Conservation (phyloP, 495 filamentous ascomycete species). For the Podospora fimiseda region DNA sequence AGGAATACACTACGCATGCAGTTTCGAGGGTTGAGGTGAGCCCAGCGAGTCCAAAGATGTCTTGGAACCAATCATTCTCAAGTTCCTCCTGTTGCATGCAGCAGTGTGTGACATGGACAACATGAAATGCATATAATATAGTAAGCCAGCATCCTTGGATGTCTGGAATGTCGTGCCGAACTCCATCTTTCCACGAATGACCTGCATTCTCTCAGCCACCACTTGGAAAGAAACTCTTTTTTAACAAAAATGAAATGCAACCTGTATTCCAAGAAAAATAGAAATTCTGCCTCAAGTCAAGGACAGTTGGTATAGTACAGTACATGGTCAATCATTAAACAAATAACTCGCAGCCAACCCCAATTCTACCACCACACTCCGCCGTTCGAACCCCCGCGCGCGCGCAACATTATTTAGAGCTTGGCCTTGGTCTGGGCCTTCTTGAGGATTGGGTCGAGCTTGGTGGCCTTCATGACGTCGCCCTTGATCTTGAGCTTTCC, state of each 20-base stretch:
- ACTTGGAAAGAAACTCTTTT: not conserved
- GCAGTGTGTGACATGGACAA: no score
- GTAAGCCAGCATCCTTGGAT: not conserved
- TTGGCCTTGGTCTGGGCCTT: constrained; percentile 81
- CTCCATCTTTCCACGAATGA: not conserved
- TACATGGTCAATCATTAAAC: constrained; percentile 6
- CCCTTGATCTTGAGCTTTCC: constrained; percentile 98
- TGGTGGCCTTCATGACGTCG: constrained; percentile 98
- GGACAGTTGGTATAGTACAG: constrained; percentile 10
- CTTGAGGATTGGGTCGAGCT: constrained; percentile 89
- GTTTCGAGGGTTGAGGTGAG: no score
- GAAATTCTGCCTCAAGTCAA: not conserved
- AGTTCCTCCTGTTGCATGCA: no score
- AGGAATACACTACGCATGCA: no score
- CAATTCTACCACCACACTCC: not conserved
- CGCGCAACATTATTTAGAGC: constrained; percentile 64
- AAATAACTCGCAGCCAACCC: not conserved
- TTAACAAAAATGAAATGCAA: not conserved
- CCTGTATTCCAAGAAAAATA: not conserved
- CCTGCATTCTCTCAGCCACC: not conserved
- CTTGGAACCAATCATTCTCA: no score
- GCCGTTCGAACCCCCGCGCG: not conserved
- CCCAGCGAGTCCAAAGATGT: no score
- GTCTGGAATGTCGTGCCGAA: not conserved
- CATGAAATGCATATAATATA: no score